Evolutionary conservation across 306 rosid genomes (phyloP).

Genomic region (Phaseolus lunatus): DNA sequence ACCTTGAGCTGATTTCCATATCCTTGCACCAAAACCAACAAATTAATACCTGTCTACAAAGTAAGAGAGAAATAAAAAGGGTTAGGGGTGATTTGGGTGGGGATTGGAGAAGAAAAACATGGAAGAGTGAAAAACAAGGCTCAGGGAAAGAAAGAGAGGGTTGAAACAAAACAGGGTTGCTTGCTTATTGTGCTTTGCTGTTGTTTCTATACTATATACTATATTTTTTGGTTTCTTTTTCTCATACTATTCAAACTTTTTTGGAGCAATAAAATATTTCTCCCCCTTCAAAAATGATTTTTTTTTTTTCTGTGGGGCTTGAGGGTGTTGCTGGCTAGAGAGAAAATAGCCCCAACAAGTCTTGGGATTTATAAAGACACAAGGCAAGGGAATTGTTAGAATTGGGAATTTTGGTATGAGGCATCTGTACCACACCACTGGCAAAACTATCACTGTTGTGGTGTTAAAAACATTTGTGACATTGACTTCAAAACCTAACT

Average conservation of each 20-base stretch:
- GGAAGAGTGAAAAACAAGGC: slow-evolving; percentile 69
- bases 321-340: slow-evolving; percentile 43
- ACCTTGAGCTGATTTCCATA: slow-evolving; percentile 75
- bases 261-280: background rate
- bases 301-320: slow-evolving; percentile 23
- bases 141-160: slow-evolving; percentile 19
- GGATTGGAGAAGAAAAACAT: slow-evolving; percentile 34
- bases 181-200: slow-evolving; percentile 55
- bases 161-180: background rate
- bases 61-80: background rate
- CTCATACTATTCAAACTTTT: slow-evolving; percentile 24
- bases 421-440: slow-evolving; percentile 51
- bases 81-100: slow-evolving; percentile 53
- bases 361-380: slow-evolving; percentile 40
- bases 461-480: slow-evolving; percentile 36
- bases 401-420: slow-evolving; percentile 45
- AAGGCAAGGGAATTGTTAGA: slow-evolving; percentile 46
- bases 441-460: slow-evolving; percentile 38
- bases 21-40: slow-evolving; percentile 14
- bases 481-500: slow-evolving; percentile 69
- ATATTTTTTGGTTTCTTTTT: slow-evolving; percentile 25
- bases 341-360: slow-evolving; percentile 44
- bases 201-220: slow-evolving; percentile 46
- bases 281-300: background rate
- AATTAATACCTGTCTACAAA: slow-evolving; percentile 16